These are phyloP conservation scores for Fusarium setosum DNA, from an alignment of 2,329 filamentous ascomycete genomes.

Conservation along the genomic window DNA sequence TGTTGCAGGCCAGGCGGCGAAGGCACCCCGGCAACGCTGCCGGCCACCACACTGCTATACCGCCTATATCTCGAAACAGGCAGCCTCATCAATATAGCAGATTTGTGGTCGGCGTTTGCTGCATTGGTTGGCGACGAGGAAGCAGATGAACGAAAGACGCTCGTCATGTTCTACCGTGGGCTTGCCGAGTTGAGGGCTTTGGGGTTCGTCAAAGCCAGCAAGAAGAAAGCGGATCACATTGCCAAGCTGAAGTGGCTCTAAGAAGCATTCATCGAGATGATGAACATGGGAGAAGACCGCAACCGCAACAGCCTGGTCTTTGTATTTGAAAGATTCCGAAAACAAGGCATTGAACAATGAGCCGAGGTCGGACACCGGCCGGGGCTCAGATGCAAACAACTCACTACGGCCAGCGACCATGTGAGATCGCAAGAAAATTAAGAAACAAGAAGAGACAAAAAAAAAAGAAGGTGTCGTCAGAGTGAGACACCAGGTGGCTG, in stretches of 20 bases:
- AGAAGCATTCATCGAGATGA: constrained; percentile 16
- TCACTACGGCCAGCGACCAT: constrained; percentile 9
- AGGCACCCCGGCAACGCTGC: constrained; percentile 70
- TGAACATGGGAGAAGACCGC: constrained; percentile 4
- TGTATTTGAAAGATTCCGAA: constrained; percentile 15
- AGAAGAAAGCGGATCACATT: constrained; percentile 92
- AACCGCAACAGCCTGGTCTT: constrained; percentile 8
- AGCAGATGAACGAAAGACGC: constrained; percentile 64
- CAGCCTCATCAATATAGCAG: constrained; percentile 80
- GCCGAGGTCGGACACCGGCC: constrained; percentile 10
- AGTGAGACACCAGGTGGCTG: constrained; percentile 41
- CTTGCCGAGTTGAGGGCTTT: constrained; percentile 87
- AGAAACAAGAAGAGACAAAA: constrained; percentile 1
- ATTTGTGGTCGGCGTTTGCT: constrained; percentile 83
- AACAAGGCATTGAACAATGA: constrained; percentile 3
- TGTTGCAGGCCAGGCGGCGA: constrained; percentile 69
- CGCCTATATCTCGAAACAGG: constrained; percentile 84
- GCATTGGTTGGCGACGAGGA: constrained; percentile 64
- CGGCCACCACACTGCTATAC: constrained; percentile 79
- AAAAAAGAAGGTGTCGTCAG: constrained; percentile 27
- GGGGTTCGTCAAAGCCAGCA: constrained; percentile 88
- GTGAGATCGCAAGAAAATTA: constrained; percentile 4
- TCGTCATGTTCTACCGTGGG: constrained; percentile 85
- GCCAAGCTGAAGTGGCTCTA: constrained; percentile 87
- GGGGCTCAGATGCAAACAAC: background rate